phyloP scores from a whole-genome alignment of 139 green algal genomes.

The Chlamydomonas sp. region DNA sequence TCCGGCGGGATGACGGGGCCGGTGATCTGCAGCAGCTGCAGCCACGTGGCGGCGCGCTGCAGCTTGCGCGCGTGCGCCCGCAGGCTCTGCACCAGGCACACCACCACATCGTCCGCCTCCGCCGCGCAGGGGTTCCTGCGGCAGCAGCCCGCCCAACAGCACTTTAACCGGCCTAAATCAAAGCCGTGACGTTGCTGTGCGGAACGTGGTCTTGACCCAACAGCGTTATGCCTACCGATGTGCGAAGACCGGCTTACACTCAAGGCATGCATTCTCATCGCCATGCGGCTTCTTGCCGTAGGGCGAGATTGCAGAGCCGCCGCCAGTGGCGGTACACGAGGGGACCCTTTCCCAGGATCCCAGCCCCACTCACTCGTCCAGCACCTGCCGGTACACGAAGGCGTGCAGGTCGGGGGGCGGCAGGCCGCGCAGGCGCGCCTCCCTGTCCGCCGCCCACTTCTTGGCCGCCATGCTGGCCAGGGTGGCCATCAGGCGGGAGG shows the following conservation, averaged over 20 bases:
- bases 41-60: constrained; percentile 15
- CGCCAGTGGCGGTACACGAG: no score
- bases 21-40: constrained; percentile 34
- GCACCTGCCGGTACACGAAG: constrained; percentile 12
- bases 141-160: no score
- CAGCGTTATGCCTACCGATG: no score
- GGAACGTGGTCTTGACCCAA: no score
- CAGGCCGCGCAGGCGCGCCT: background rate
- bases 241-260: no score
- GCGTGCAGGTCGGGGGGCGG: constrained; percentile 19
- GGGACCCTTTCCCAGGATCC: background rate
- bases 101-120: constrained; percentile 21
- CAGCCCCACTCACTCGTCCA: constrained; percentile 6
- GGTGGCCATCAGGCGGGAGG: background rate
- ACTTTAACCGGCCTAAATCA: no score
- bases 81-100: constrained; percentile 30
- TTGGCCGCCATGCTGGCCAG: constrained; percentile 5
- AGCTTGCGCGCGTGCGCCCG: background rate
- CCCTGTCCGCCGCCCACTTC: constrained; percentile 15
- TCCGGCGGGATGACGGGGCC: constrained; percentile 23
- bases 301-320: no score
- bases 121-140: constrained; percentile 4
- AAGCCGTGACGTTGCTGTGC: no score
- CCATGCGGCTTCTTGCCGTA: no score
- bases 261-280: no score